These are phyloP conservation scores for Rutstroemia sp. DNA, from an alignment of 2,329 filamentous ascomycete genomes.

Conservation along the genomic window DNA sequence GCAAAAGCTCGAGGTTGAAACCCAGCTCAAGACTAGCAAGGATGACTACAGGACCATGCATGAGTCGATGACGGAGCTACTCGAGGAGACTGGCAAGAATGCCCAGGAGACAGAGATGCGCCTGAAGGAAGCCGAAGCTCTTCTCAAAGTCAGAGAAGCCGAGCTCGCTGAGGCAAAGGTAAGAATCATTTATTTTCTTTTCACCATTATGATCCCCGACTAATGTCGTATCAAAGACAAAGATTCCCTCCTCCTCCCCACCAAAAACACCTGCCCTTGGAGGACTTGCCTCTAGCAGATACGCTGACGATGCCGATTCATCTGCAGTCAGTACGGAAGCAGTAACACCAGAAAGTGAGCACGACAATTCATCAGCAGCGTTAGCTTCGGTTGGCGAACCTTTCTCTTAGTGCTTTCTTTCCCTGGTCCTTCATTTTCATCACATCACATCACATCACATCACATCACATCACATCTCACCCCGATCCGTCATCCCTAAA, in stretches of 20 bases:
- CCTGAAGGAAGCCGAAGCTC: slow-evolving; percentile 34
- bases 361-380: slow-evolving; percentile 57
- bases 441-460: neutral
- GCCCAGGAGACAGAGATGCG: slow-evolving; percentile 32
- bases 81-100: slow-evolving; percentile 45
- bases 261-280: slow-evolving; percentile 29
- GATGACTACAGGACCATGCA: slow-evolving; percentile 53
- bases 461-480: neutral
- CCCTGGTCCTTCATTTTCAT: slow-evolving; percentile 1
- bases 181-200: slow-evolving; percentile 5
- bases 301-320: slow-evolving; percentile 35
- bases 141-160: slow-evolving; percentile 48
- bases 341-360: slow-evolving; percentile 48
- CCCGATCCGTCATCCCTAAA: too few relatives aligned
- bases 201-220: neutral
- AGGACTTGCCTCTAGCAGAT: slow-evolving; percentile 48
- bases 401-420: slow-evolving; percentile 22
- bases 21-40: slow-evolving; percentile 43
- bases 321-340: slow-evolving; percentile 26
- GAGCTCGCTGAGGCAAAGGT: slow-evolving; percentile 57
- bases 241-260: slow-evolving; percentile 32
- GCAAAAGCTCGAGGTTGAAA: slow-evolving; percentile 42
- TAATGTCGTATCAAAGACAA: slow-evolving; percentile 8
- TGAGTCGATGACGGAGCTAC: slow-evolving; percentile 52
- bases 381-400: slow-evolving; percentile 55